A percentile compares a stretch with the other conserved stretches of the same genome.
These are phyloP conservation scores for Chloridella minuta DNA, from an alignment of 352 stramenopile genomes.

Conservation along the genomic window DNA sequence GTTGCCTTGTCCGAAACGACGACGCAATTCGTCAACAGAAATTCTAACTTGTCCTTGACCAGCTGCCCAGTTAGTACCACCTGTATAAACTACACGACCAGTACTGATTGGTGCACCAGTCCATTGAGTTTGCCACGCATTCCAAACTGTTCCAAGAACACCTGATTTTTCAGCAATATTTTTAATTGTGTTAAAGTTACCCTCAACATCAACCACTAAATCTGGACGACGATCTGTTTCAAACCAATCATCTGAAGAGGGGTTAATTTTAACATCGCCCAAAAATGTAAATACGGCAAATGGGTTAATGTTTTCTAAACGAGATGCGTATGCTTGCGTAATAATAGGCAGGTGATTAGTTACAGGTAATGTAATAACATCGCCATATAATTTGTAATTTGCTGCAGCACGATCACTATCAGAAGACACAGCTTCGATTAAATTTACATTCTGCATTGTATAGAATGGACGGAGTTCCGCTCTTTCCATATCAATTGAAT, in stretches of 20 bases:
- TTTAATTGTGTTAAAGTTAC: not conserved
- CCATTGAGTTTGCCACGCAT: not conserved
- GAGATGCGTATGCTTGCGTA: not conserved
- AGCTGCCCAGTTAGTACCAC: too few species aligned
- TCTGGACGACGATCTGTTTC: not conserved
- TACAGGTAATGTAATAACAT: not conserved
- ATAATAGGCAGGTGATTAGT: not conserved
- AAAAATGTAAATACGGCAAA: not conserved
- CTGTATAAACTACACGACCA: too few species aligned
- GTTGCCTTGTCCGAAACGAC: too few species aligned
- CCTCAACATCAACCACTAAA: not conserved
- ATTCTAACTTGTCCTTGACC: too few species aligned
- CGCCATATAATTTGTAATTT: not conserved
- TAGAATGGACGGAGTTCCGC: not conserved
- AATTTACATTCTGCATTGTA: not conserved
- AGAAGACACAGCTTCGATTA: not conserved
- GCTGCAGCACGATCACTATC: not conserved
- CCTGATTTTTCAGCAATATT: not conserved
- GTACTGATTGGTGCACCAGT: not conserved
- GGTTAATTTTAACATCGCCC: not conserved
- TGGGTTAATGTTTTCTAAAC: not conserved
- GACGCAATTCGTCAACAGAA: too few species aligned
- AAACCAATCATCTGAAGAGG: not conserved
- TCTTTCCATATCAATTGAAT: not conserved
- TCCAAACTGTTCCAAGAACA: not conserved